These are phyloP conservation scores for Alternaria burnsii DNA, from an alignment of 2,329 filamentous ascomycete species.

Conservation along the genomic window DNA sequence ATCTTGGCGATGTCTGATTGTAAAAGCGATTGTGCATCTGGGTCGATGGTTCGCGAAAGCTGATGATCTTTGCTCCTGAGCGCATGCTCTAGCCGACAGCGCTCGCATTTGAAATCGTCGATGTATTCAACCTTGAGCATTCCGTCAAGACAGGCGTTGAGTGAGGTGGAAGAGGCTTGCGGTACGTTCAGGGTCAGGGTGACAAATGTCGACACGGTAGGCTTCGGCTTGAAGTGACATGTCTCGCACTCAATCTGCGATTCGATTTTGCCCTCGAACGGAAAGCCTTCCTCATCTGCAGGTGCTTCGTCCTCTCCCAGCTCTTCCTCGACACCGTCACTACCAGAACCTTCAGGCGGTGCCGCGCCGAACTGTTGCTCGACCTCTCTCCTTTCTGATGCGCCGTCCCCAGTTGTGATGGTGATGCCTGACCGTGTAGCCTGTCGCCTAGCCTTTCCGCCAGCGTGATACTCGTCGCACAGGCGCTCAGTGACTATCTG, in stretches of 20 bases:
- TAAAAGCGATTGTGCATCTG: slow-evolving; percentile 57
- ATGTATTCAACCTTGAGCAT: slow-evolving; percentile 96
- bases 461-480: slow-evolving; percentile 93
- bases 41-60: slow-evolving; percentile 54
- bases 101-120: slow-evolving; percentile 95
- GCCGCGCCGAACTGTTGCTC: slow-evolving; percentile 35
- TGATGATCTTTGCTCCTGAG: slow-evolving; percentile 70
- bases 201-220: slow-evolving; percentile 85
- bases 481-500: slow-evolving; percentile 92
- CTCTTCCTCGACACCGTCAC: slow-evolving; percentile 46
- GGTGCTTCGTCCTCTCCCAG: slow-evolving; percentile 22
- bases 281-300: slow-evolving; percentile 75
- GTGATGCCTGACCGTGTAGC: slow-evolving; percentile 52
- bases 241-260: slow-evolving; percentile 94
- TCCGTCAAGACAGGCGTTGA: slow-evolving; percentile 90
- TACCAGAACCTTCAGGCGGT: slow-evolving; percentile 28
- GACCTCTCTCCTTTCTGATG: slow-evolving; percentile 33
- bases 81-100: slow-evolving; percentile 86
- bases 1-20: slow-evolving; percentile 71
- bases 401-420: slow-evolving; percentile 28
- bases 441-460: slow-evolving; percentile 73
- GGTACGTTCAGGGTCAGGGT: slow-evolving; percentile 92
- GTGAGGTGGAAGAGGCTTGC: slow-evolving; percentile 76
- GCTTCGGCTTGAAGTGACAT: slow-evolving; percentile 88
- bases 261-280: slow-evolving; percentile 89